Evolutionary conservation across 176 grass and related monocot genomes (phyloP).

Genomic region (Bolboschoenus planiculmis): DNA sequence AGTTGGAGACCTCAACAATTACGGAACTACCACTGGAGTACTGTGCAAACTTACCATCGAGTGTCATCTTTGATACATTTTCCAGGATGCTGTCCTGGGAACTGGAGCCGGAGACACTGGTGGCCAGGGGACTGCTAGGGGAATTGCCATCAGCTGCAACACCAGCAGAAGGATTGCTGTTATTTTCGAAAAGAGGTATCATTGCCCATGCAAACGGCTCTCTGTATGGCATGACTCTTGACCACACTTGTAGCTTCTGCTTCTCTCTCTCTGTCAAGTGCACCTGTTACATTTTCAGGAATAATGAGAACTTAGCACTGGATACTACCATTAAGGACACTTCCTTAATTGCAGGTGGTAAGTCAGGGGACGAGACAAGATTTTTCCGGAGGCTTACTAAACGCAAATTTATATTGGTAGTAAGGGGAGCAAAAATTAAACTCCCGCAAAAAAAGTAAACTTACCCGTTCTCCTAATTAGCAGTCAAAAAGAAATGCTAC

Average conservation of each 20-base stretch:
- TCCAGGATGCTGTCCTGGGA: constrained; percentile 74
- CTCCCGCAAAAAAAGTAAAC: neutral
- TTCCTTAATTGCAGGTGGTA: neutral
- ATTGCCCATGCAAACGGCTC: constrained; percentile 95
- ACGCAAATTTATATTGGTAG: neutral
- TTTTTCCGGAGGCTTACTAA: neutral
- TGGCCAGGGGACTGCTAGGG: constrained; percentile 76
- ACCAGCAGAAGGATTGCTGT: constrained; percentile 32
- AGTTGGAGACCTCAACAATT: constrained; percentile 88
- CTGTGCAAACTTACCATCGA: constrained; percentile 75
- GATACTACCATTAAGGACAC: neutral
- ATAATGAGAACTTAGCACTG: neutral
- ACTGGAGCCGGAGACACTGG: constrained; percentile 72
- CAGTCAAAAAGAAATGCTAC: neutral
- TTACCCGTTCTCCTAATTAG: neutral
- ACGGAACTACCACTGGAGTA: constrained; percentile 87
- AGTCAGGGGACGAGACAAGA: neutral
- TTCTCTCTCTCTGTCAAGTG: constrained; percentile 92
- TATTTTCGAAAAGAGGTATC: constrained; percentile 87
- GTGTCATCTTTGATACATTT: constrained; percentile 75
- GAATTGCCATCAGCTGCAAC: constrained; percentile 48
- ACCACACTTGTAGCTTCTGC: constrained; percentile 98
- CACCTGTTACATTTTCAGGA: constrained; percentile 48
- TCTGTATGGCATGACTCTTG: constrained; percentile 77
- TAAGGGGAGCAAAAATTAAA: neutral